phyloP scores from a whole-genome alignment of 2,329 filamentous ascomycete genomes.

The Pseudogymnoascus sp. region DNA sequence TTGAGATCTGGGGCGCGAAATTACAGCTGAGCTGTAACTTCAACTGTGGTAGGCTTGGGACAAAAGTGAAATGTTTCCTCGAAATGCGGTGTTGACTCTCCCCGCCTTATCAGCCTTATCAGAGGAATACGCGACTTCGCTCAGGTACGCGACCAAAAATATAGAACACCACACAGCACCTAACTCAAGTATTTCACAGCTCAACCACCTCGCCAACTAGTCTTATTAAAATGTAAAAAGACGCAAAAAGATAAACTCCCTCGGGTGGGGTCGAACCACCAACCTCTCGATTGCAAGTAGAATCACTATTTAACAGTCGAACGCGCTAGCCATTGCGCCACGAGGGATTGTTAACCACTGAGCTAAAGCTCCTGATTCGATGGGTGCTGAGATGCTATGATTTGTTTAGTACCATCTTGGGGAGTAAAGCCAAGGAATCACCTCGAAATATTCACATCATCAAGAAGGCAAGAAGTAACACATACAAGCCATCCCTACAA shows the following conservation, averaged over 20 bases:
- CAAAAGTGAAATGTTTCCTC: neutral
- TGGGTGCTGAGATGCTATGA: neutral
- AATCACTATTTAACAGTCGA: conserved; percentile 8
- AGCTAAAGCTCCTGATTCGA: neutral
- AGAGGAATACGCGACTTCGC: neutral
- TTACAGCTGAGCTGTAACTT: neutral
- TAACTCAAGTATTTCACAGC: neutral
- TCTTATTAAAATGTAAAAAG: neutral
- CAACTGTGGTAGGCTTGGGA: neutral
- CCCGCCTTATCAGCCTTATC: conserved; percentile 1
- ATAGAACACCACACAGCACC: neutral
- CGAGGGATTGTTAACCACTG: conserved; percentile 8
- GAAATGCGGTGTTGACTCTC: neutral
- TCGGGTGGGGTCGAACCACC: conserved; percentile 10
- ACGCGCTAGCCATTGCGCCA: conserved; percentile 11
- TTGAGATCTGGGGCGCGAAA: neutral
- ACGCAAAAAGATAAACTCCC: neutral
- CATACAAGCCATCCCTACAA: neutral
- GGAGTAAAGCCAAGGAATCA: neutral
- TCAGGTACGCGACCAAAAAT: conserved; percentile 7
- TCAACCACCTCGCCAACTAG: neutral
- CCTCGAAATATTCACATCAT: neutral
- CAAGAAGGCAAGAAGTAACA: neutral
- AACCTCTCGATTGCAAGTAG: conserved; percentile 9
- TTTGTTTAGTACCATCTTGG: neutral